phyloP scores from a whole-genome alignment of 148 eudicot genomes.

The Amaranthus hypochondriacus region DNA sequence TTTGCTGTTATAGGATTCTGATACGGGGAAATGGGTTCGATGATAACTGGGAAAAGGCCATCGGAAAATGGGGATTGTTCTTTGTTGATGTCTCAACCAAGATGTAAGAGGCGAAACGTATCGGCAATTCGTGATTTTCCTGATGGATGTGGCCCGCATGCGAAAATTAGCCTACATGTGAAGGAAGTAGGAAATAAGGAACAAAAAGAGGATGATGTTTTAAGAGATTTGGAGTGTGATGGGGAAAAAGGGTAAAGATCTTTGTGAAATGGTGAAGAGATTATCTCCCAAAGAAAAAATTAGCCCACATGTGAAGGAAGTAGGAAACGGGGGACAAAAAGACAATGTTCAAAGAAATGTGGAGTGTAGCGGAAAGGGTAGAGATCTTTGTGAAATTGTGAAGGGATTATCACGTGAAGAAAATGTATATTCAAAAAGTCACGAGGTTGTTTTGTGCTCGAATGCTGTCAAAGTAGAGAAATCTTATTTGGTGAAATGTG shows the following conservation, averaged over 20 bases:
- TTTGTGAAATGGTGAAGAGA: constrained; percentile 22
- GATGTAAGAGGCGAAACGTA: constrained; percentile 20
- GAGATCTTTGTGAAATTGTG: constrained; percentile 18
- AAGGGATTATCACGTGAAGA: constrained; percentile 20
- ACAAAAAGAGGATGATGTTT: constrained; percentile 2
- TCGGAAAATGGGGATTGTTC: constrained; percentile 5
- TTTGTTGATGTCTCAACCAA: constrained; percentile 9
- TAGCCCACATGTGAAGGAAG: not conserved
- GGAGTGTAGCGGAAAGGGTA: not conserved
- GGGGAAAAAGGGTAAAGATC: constrained; percentile 1
- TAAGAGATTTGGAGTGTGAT: not conserved
- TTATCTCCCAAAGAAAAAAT: constrained; percentile 3
- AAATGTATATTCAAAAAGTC: constrained; percentile 9
- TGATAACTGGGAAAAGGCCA: constrained; percentile 8
- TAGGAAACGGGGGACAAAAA: not conserved
- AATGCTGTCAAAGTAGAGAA: constrained; percentile 1
- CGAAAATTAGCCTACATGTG: not conserved
- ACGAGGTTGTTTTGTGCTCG: not conserved
- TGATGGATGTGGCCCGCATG: constrained; percentile 63
- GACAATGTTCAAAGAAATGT: not conserved
- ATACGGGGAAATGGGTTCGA: constrained; percentile 13
- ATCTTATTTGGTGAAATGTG: not conserved
- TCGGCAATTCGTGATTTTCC: constrained; percentile 61
- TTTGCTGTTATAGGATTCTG: not conserved
- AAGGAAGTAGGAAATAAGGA: not conserved